Evolutionary conservation across 169 alveolate species (phyloP).

Genomic region (Neospora caninum): DNA sequence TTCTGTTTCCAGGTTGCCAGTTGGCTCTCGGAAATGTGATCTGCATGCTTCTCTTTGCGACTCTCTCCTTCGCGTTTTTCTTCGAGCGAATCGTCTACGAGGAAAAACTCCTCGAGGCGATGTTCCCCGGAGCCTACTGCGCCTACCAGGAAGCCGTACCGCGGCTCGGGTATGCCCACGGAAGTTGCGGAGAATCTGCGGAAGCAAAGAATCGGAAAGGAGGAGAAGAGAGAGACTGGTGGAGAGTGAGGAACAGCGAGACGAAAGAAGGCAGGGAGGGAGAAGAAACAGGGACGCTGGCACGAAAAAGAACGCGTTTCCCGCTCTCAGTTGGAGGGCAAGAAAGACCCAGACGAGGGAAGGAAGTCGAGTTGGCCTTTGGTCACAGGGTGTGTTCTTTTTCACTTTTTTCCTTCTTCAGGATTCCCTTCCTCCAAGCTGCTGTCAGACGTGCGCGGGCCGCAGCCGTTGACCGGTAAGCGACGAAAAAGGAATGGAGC

Average conservation of each 20-base stretch:
- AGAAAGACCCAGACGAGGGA: no score
- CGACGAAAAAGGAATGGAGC: background rate
- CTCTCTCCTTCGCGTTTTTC: slow-evolving; percentile 41
- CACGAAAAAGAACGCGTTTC: no score
- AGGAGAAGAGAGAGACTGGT: no score
- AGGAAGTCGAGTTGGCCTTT: no score
- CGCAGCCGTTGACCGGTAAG: no score
- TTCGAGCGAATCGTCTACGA: slow-evolving; percentile 50
- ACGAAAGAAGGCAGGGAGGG: no score
- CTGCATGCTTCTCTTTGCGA: slow-evolving; percentile 33
- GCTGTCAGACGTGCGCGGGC: background rate
- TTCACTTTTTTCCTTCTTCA: background rate
- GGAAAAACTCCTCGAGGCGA: slow-evolving; percentile 27
- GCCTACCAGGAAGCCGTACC: slow-evolving; percentile 34
- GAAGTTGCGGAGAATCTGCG: background rate
- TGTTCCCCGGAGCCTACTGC: slow-evolving; percentile 45
- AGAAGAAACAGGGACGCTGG: no score
- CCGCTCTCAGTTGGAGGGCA: no score
- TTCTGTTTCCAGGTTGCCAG: slow-evolving; percentile 52
- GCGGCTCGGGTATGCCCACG: background rate
- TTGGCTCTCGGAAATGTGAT: slow-evolving; percentile 29
- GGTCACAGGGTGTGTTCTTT: no score
- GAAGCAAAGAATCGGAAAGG: no score
- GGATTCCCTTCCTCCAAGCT: background rate
- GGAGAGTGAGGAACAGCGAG: no score